Evolutionary conservation across 1,284 basidiomycete genomes (phyloP).

Genomic region (Ustilago esculenta): DNA sequence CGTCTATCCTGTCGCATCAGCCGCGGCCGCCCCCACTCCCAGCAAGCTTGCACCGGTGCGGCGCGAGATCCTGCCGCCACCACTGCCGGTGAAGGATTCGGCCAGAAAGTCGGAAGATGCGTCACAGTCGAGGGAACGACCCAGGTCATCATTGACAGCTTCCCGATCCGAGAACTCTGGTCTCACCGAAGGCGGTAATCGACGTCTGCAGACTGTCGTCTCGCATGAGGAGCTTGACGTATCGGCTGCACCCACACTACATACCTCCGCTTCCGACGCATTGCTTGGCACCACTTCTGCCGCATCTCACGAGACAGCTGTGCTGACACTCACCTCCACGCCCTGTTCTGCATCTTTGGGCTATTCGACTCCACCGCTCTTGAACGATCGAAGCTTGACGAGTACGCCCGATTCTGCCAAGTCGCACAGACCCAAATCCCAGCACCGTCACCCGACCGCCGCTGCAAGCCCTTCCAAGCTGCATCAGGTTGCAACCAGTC

Average conservation of each 20-base stretch:
- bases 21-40: background rate
- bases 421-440: conserved; percentile 27
- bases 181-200: conserved; percentile 14
- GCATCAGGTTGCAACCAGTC: conserved; percentile 23
- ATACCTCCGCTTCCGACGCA: conserved; percentile 17
- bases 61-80: conserved; percentile 11
- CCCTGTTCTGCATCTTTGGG: background rate
- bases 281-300: background rate
- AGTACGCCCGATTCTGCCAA: conserved; percentile 20
- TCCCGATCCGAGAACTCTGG: conserved; percentile 24
- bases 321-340: conserved; percentile 3
- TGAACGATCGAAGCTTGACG: conserved; percentile 19
- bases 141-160: conserved; percentile 5
- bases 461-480: conserved; percentile 33
- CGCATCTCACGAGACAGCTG: background rate
- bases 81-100: conserved; percentile 37
- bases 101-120: conserved; percentile 27
- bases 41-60: background rate
- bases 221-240: conserved; percentile 44
- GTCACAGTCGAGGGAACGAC: conserved; percentile 4
- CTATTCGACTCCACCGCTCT: conserved; percentile 4
- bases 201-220: conserved; percentile 41
- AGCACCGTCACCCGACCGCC: conserved; percentile 40
- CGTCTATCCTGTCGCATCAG: background rate
- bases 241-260: background rate